Base-by-base conservation (phyloP, 805 yeast genomes). In the Kuraishia cidri region DNA sequence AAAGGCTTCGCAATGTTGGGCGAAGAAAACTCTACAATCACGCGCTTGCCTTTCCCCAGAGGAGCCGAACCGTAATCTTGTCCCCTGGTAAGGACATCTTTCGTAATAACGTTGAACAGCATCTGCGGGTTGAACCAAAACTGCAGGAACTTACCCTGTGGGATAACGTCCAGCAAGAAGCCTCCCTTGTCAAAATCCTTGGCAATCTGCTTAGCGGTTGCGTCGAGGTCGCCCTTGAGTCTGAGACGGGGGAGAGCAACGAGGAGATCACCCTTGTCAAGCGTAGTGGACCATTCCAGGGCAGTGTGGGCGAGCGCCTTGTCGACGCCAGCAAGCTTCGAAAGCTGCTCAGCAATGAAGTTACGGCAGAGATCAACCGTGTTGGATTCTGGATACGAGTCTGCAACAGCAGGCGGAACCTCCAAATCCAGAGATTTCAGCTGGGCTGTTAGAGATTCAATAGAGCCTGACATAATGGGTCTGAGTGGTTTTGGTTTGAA, bases 1-100 rank as follows among this genome's bases (percentile, higher is more conserved):
- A 92, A 92, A 9, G 99, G 99, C 63, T 92, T 92, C 43, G 99
- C 99, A 51, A 92, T 90, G 60, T 92, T 92, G 43, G 99, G 99
- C 23, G 97, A 88, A 2, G 96, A 85, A 51, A 92, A 92, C 59
- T 92, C 99, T 46, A 92, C 70, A 29, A 87, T 48, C 12, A 82
- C 68, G 41, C 66, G 79, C 62, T 86, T 81, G 41, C 75, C 77
- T 26, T 60, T 59, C 37, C 92, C 96, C 35, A 83, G 47, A 31
- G 87, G 84, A 45, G 79, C 64, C 29, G 75, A 60, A 44, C 98
- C 98, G 56, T 74, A 92, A 25, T 66, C 60, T 22, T 64, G 60
- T 35, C 65, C 66, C 56, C 80, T 70, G 32, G 62, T 61, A 45
- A 88, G 69, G 27, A 79, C 62, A 48, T 80, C 88, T 40, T 76